These are phyloP conservation scores for Trifolium repens DNA, from an alignment of 306 rosid species.

Conservation along the genomic window DNA sequence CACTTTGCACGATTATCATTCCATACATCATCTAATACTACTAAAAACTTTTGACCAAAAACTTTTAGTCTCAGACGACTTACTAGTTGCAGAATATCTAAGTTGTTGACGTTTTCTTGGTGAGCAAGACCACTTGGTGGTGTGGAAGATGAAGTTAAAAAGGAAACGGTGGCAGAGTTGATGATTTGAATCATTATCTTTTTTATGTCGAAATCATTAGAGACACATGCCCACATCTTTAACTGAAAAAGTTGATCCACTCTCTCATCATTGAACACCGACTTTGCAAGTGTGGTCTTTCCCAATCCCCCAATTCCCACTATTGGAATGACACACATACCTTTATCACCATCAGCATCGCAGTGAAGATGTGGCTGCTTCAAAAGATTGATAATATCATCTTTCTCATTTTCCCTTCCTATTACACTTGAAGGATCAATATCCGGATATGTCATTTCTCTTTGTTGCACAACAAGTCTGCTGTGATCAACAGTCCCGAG, in stretches of 20 bases:
- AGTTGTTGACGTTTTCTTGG: neutral
- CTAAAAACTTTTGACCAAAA: neutral
- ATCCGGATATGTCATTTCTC: conserved; percentile 1
- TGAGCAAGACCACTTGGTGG: neutral
- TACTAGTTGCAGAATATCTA: neutral
- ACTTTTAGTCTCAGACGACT: neutral
- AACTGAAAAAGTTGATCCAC: neutral
- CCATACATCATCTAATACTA: neutral
- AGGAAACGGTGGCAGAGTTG: neutral
- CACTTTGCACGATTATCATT: neutral
- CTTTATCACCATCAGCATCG: neutral
- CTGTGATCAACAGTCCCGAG: neutral
- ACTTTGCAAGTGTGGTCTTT: conserved; percentile 34
- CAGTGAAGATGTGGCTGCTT: neutral
- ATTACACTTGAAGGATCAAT: neutral
- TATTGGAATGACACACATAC: conserved; percentile 7
- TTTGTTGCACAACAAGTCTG: neutral
- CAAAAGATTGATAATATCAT: neutral
- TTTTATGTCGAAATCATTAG: neutral
- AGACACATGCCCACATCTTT: neutral
- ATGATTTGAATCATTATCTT: neutral
- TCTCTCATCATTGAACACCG: neutral
- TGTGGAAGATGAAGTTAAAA: neutral
- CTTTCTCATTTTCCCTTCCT: neutral
- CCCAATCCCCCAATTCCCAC: conserved; percentile 34